Evolutionary conservation across 768 basidiomycete genomes (phyloP), one percentile per base, ranked within the genome.

Genomic region (Nidularia sp.): DNA sequence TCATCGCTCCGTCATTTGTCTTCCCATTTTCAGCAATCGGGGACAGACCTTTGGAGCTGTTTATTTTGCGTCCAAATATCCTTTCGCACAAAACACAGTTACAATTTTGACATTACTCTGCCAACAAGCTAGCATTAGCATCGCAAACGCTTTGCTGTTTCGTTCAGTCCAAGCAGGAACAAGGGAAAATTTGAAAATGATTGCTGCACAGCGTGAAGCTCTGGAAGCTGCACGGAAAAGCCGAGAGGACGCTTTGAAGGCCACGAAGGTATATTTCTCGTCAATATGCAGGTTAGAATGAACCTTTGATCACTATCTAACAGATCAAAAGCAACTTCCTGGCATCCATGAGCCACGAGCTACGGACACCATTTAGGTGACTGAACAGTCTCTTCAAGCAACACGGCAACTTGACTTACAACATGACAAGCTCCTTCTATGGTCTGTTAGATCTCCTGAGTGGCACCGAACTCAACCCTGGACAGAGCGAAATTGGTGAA

Each of bases 241-340:
- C 58, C 72, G 86, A 9, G 85, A 88, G 63, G 84, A 86, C 60
- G 87, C 87, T 13, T 58, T 88, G 56, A 87, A 85, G 56, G 86
- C 86, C 0, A 87, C 86, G 2, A 86, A 86, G 76, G 84, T 80
- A 51, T 46, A 64, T 49, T 42, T 50, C n/a, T 49, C 12, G 2
- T 25, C 10, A 43, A 12, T 34, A 8, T 18, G 9, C 12, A 18
- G 18, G 18, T 29, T 5, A 7, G 7, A 12, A 6, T 3, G 25
- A 10, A 18, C 13, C 48, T 15, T 10, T 48, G 5, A 31, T 34
- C 18, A 35, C 7, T 54, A 10, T 39, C 18, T 5, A 52, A 0
- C 55, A 88, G 85, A 87, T 86, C 63, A 89, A 89, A 68, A 86
- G 85, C 61, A 88, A 86, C 58, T 88, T 89, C 59, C 64, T 88